Percentiles rank a stretch among this genome's conserved stretches.
Conservation (phyloP, 2,329 filamentous ascomycete genomes). For the Cladosporium austrohemisphaericum region DNA sequence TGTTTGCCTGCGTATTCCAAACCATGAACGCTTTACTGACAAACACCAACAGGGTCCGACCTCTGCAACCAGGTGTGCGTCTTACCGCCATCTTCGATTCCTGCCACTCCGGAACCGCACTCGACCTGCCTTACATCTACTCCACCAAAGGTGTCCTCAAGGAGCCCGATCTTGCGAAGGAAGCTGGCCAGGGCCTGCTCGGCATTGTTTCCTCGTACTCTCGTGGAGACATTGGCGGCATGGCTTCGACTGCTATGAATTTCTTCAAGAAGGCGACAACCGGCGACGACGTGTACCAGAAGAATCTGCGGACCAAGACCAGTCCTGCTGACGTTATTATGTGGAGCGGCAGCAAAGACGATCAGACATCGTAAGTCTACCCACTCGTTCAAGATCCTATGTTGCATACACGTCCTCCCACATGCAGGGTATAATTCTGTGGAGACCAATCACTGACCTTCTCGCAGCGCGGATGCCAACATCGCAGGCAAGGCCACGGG, state of each 20-base stretch:
- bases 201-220: constrained; percentile 73
- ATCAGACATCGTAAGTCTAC: constrained; percentile 79
- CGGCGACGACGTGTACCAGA: constrained; percentile 74
- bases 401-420: too few species aligned
- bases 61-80: constrained; percentile 77
- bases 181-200: constrained; percentile 69
- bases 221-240: constrained; percentile 76
- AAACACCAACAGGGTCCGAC: constrained; percentile 52
- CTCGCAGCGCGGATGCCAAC: constrained; percentile 76
- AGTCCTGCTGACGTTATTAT: constrained; percentile 94
- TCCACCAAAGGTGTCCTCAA: constrained; percentile 76
- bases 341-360: constrained; percentile 96
- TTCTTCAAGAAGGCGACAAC: constrained; percentile 83
- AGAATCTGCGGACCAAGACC: constrained; percentile 82
- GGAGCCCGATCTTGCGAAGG: constrained; percentile 76
- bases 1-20: neutral
- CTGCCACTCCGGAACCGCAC: constrained; percentile 72
- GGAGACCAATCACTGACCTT: neutral
- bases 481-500: constrained; percentile 88
- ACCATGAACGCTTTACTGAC: constrained; percentile 18
- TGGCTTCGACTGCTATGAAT: constrained; percentile 73
- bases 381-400: neutral
- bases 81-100: constrained; percentile 78
- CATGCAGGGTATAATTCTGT: too few species aligned
- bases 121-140: constrained; percentile 77